Evolutionary conservation across 192 early-diverging fungal species (phyloP).

Genomic region (Podila minutissima): DNA sequence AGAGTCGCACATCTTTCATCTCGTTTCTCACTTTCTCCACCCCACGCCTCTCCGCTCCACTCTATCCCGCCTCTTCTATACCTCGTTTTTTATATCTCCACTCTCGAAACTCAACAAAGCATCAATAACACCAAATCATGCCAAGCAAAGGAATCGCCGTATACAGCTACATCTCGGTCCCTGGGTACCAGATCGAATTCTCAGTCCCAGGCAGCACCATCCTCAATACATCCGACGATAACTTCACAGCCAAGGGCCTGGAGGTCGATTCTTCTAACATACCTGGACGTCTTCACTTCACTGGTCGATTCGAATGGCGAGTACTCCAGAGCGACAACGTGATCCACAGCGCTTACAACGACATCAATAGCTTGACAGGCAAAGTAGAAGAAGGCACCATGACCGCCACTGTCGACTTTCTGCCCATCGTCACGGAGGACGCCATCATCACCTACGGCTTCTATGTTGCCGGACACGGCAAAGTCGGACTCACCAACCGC

Average conservation of each 20-base stretch:
- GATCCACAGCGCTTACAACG: slow-evolving; percentile 18
- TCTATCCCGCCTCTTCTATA: not conserved
- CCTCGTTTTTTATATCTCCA: not conserved
- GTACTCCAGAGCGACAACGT: not conserved
- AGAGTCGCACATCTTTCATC: not conserved
- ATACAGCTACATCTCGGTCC: slow-evolving; percentile 33
- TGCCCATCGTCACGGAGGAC: slow-evolving; percentile 15
- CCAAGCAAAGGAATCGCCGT: slow-evolving; percentile 30
- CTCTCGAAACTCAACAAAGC: not conserved
- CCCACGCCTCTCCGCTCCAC: not conserved
- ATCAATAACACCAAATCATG: slow-evolving; percentile 2
- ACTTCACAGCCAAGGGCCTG: slow-evolving; percentile 21
- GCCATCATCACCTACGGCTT: slow-evolving; percentile 37
- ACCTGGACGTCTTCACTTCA: not conserved
- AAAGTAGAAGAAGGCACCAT: slow-evolving; percentile 14
- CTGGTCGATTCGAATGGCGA: slow-evolving; percentile 18
- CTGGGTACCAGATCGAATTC: slow-evolving; percentile 22
- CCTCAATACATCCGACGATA: slow-evolving; percentile 16
- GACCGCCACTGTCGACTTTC: slow-evolving; percentile 26
- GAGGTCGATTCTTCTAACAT: slow-evolving; percentile 21
- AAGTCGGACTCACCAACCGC: slow-evolving; percentile 10
- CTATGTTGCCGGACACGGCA: slow-evolving; percentile 16
- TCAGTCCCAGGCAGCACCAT: not conserved
- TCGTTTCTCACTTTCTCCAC: not conserved
- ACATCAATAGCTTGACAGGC: slow-evolving; percentile 17